These are phyloP conservation scores for Diplodia sapinea DNA, from an alignment of 2,329 filamentous ascomycete genomes.

Conservation along the genomic window DNA sequence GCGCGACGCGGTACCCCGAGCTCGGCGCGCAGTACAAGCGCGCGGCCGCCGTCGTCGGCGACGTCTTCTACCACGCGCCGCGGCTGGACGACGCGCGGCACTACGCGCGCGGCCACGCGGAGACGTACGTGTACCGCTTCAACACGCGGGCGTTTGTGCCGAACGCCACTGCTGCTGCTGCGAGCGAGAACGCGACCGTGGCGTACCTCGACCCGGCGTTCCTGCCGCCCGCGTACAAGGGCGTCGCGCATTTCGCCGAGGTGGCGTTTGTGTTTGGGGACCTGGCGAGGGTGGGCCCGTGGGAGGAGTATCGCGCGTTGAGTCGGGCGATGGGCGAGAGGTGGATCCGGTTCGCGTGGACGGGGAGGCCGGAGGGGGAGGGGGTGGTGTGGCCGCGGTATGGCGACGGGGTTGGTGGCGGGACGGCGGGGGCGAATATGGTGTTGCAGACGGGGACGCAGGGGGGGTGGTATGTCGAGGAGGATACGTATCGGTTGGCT, in stretches of 20 bases:
- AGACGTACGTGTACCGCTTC: slow-evolving; percentile 28
- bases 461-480: slow-evolving; percentile 43
- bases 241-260: slow-evolving; percentile 28
- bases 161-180: slow-evolving; percentile 30
- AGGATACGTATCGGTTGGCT: slow-evolving; percentile 31
- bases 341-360: slow-evolving; percentile 25
- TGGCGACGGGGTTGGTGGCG: neutral
- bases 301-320: slow-evolving; percentile 11
- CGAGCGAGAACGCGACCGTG: slow-evolving; percentile 35
- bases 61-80: slow-evolving; percentile 30
- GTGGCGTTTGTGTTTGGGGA: slow-evolving; percentile 28
- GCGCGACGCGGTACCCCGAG: slow-evolving; percentile 40
- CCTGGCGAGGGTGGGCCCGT: slow-evolving; percentile 18
- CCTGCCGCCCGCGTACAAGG: slow-evolving; percentile 12
- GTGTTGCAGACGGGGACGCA: slow-evolving; percentile 27
- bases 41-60: slow-evolving; percentile 30
- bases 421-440: slow-evolving; percentile 5
- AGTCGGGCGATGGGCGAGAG: neutral
- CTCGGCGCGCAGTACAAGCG: slow-evolving; percentile 37
- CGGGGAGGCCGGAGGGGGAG: slow-evolving; percentile 9
- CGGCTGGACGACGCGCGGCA: slow-evolving; percentile 40
- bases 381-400: slow-evolving; percentile 21
- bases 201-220: slow-evolving; percentile 30
- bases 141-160: slow-evolving; percentile 43
- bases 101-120: neutral